Conservation (phyloP, 169 alveolate species). For the Toxoplasma gondii region DNA sequence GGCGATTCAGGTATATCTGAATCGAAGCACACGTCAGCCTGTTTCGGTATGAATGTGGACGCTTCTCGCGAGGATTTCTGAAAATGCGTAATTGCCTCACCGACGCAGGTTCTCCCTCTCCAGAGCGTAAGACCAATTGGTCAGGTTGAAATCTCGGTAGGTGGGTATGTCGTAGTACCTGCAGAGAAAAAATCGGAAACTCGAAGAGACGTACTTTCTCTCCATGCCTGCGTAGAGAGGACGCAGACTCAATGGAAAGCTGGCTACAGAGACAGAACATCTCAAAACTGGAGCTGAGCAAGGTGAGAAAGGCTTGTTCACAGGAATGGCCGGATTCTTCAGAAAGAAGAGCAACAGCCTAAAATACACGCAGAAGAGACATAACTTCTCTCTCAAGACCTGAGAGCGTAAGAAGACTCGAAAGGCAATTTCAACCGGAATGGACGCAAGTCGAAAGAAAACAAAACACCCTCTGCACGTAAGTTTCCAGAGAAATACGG, state of each 20-base stretch:
- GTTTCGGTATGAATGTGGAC: background rate
- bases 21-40: background rate
- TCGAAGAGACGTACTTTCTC: background rate
- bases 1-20: background rate
- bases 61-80: background rate
- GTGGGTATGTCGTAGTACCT: conserved; percentile 62
- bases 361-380: too few relatives aligned
- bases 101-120: conserved; percentile 57
- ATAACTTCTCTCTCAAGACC: too few relatives aligned
- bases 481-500: too few relatives aligned
- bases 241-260: background rate
- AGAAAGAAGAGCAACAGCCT: too few relatives aligned
- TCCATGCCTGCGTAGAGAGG: background rate
- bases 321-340: too few relatives aligned
- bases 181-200: background rate
- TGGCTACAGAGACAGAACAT: background rate
- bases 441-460: background rate
- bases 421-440: too few relatives aligned
- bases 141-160: conserved; percentile 50
- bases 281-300: too few relatives aligned
- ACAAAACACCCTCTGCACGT: background rate
- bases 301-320: too few relatives aligned
- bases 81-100: background rate
- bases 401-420: too few relatives aligned
- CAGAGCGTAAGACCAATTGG: conserved; percentile 62